Evolutionary conservation across 2,329 filamentous ascomycete species (phyloP), one percentile per base, ranked within the genome.

Genomic region (Myotisia sp.): DNA sequence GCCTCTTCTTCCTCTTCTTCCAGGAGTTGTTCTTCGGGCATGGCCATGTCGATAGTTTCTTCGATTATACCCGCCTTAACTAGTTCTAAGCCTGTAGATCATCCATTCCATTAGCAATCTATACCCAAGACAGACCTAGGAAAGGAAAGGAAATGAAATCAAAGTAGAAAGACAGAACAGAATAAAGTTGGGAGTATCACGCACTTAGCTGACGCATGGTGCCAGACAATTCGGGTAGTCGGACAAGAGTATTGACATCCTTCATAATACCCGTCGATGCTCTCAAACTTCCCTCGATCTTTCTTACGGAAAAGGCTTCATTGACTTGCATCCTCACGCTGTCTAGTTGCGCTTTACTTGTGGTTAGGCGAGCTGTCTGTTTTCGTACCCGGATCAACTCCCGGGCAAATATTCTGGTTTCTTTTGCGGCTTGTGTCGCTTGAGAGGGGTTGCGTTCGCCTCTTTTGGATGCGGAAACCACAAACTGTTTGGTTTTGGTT

Each of bases 291-390:
- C 86, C 87, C 60, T 95, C 86, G 43, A 98, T 95, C 67, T 92
- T 92, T 47, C 84, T 77, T 48, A 95, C 78, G 2, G 84, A 82
- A 58, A 95, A 95, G 1, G 90, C 86, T 63, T 95, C 87, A 51
- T 86, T 84, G 51, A 98, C 87, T 61, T 95, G 90, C 85, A 95
- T 92, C 59, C 87, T 79, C 27, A 98, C 87, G 45, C 79, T 87
- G 53, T 78, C 76, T 30, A 98, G 71, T 61, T 95, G 90, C 2
- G 90, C 90, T 55, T 92, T 92, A 48, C 78, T 79, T 0, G 87
- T 95, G 12, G 79, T 68, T 24, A 95, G 69, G 3, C 90, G 75
- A 19, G 68, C 62, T 12, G 69, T 70, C 42, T 85, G 76, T 54
- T 79, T 82, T 44, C 90, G 80, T 39, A 83, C 73, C 34, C 81